These are phyloP conservation scores for Chlamydomonas applanata DNA, from an alignment of 139 green algal species.

Conservation along the genomic window DNA sequence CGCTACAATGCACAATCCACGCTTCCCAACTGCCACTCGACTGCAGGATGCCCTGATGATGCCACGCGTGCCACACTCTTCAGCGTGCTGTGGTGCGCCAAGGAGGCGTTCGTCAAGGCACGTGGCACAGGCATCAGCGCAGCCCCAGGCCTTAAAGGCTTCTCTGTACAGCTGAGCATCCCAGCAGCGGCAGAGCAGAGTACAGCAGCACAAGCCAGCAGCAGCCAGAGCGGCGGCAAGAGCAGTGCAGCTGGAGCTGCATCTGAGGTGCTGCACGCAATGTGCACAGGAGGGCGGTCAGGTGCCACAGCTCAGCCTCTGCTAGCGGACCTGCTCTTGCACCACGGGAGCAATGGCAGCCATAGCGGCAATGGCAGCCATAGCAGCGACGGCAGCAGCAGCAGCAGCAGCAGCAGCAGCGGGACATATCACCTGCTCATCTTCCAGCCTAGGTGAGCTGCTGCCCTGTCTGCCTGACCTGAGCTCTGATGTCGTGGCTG, in stretches of 20 bases:
- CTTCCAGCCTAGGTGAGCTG: no score
- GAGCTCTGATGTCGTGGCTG: no score
- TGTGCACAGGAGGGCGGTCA: no score
- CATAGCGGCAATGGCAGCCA: not conserved
- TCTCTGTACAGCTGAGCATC: slow-evolving; percentile 17
- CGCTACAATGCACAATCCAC: not conserved
- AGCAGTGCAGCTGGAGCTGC: no score
- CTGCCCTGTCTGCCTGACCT: no score
- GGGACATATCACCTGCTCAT: slow-evolving; percentile 4
- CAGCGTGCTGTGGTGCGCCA: slow-evolving; percentile 73
- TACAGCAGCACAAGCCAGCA: no score
- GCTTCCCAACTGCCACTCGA: not conserved
- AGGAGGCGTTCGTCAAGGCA: slow-evolving; percentile 82
- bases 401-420: slow-evolving; percentile 15
- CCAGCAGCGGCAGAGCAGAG: no score
- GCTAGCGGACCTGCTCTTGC: no score
- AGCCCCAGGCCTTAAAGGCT: slow-evolving; percentile 58
- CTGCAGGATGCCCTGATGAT: not conserved
- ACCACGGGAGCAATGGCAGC: no score
- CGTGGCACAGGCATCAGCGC: slow-evolving; percentile 65
- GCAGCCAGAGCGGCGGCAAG: no score
- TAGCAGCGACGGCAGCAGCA: slow-evolving; percentile 14
- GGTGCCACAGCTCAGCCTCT: no score
- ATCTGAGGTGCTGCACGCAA: no score
- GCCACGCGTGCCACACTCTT: slow-evolving; percentile 33